phyloP scores from a whole-genome alignment of 805 yeast species.

The Geotrichum ghanense region DNA sequence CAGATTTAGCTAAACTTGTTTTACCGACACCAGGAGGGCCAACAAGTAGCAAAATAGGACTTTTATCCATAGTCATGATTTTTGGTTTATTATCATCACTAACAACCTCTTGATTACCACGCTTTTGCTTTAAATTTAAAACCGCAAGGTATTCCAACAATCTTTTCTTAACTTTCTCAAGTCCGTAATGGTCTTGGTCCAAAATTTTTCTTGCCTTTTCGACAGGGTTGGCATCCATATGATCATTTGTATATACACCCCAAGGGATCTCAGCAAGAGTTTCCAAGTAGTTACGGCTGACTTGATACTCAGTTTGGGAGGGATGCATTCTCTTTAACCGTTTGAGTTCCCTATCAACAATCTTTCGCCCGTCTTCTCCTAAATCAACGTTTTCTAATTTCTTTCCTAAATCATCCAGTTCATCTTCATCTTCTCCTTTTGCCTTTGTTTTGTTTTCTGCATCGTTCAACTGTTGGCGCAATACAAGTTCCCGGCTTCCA shows the following conservation, averaged over 20 bases:
- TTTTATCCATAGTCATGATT: constrained; percentile 18
- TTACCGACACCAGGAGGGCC: constrained; percentile 96
- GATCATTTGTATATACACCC: constrained; percentile 18
- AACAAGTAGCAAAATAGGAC: constrained; percentile 71
- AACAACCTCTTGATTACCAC: constrained; percentile 5
- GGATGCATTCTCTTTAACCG: constrained; percentile 30
- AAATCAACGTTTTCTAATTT: constrained; percentile 18
- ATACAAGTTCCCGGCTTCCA: constrained; percentile 20
- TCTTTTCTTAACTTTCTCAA: constrained; percentile 61
- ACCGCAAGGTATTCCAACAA: constrained; percentile 73
- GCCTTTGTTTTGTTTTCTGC: constrained; percentile 15
- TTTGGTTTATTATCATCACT: constrained; percentile 14
- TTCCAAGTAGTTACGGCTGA: constrained; percentile 30
- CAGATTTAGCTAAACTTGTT: constrained; percentile 73
- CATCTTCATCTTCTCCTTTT: constrained; percentile 26
- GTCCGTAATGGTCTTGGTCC: constrained; percentile 71
- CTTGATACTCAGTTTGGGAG: constrained; percentile 32
- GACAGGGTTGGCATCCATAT: constrained; percentile 30
- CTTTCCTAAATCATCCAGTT: constrained; percentile 19
- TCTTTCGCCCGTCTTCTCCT: constrained; percentile 25
- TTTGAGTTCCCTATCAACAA: constrained; percentile 28
- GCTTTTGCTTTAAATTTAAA: constrained; percentile 38
- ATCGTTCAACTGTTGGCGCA: constrained; percentile 18
- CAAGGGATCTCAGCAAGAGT: constrained; percentile 31
- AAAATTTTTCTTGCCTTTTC: constrained; percentile 41